phyloP scores from a whole-genome alignment of 257 asterid genomes.

The Przewalskia tangutica region DNA sequence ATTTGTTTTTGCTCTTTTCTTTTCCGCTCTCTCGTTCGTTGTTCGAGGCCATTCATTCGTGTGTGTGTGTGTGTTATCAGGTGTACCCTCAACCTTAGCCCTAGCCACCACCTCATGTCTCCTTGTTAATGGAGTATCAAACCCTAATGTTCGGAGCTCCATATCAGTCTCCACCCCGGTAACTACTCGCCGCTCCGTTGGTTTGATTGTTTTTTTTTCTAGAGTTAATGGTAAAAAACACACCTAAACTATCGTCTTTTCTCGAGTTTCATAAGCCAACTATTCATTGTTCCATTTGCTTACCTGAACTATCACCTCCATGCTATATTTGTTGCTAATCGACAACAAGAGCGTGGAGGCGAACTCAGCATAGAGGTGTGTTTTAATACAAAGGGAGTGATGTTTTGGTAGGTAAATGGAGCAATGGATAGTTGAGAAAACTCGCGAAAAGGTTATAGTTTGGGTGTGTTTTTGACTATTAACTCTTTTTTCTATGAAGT shows the following conservation, averaged over 20 bases:
- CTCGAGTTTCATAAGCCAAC: no score
- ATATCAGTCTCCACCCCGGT: slow-evolving; percentile 13
- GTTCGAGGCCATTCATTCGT: slow-evolving; percentile 20
- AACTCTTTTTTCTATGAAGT: neutral
- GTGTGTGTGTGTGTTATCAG: slow-evolving; percentile 12
- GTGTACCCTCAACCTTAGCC: neutral
- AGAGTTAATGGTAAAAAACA: no score
- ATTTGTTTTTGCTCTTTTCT: neutral
- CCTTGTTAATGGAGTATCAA: slow-evolving; percentile 2
- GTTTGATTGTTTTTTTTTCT: neutral
- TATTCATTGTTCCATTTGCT: no score
- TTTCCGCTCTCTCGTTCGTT: neutral
- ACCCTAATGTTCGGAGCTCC: slow-evolving; percentile 15
- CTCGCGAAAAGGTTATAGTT: no score
- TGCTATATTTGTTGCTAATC: neutral
- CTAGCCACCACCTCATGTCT: slow-evolving; percentile 3
- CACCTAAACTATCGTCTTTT: no score
- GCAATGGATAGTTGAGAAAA: no score
- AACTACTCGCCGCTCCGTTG: neutral
- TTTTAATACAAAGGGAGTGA: no score
- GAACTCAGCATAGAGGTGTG: no score
- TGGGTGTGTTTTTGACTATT: no score
- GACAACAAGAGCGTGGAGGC: no score
- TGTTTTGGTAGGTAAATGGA: no score
- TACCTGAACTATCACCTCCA: no score